Evolutionary conservation across 1,139 yeast species (phyloP).

Genomic region (Blastobotrys ciferrii): DNA sequence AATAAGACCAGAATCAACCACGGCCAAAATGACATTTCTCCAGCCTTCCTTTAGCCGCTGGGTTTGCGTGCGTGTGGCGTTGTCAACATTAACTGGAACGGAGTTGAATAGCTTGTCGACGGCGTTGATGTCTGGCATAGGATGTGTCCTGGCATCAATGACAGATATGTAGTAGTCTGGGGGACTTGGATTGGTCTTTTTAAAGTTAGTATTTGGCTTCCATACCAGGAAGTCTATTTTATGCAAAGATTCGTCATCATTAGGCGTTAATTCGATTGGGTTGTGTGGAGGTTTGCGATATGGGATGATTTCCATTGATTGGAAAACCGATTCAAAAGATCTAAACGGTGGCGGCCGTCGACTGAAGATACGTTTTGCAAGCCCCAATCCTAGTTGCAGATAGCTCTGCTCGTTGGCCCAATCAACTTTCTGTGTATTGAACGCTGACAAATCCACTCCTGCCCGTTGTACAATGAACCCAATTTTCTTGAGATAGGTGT

Average conservation of each 20-base stretch:
- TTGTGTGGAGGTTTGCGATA: constrained; percentile 24
- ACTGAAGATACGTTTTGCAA: neutral
- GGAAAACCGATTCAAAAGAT: constrained; percentile 20
- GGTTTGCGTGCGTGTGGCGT: constrained; percentile 32
- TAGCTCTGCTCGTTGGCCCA: neutral
- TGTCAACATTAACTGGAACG: constrained; percentile 28
- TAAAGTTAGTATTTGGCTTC: constrained; percentile 77
- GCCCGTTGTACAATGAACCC: constrained; percentile 67
- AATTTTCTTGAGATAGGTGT: constrained; percentile 69
- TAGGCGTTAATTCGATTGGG: constrained; percentile 7
- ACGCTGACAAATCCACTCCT: constrained; percentile 2
- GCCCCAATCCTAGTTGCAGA: neutral
- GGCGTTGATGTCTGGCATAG: constrained; percentile 53
- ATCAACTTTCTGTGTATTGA: neutral
- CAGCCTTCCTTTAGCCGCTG: constrained; percentile 47
- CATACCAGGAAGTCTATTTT: constrained; percentile 61
- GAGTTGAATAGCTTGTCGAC: constrained; percentile 34
- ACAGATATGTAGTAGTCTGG: constrained; percentile 79
- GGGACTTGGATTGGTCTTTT: constrained; percentile 62
- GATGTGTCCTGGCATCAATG: constrained; percentile 47
- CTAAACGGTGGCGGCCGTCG: constrained; percentile 16
- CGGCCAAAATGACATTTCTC: constrained; percentile 57
- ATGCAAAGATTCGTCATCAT: constrained; percentile 20
- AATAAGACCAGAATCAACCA: constrained; percentile 69
- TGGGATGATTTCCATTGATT: constrained; percentile 26